A percentile compares a stretch with the other conserved stretches of the same genome.
Conservation (phyloP, 306 rosid genomes). For the Delonix regia region DNA sequence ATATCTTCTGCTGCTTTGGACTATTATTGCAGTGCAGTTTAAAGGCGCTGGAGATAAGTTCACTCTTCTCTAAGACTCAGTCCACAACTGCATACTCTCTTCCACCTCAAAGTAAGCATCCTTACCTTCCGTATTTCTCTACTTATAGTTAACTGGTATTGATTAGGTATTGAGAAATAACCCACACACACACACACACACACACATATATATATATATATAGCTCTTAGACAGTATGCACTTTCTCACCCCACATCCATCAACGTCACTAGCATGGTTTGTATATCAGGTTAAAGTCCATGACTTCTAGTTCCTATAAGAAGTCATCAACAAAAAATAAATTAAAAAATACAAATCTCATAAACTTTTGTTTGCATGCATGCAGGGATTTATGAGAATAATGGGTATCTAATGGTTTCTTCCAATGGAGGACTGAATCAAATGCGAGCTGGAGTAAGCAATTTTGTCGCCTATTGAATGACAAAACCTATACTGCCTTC, state of each 20-base stretch:
- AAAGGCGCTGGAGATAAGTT: background rate
- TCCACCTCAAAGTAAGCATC: background rate
- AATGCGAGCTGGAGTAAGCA: conserved; percentile 72
- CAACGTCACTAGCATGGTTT: too few relatives aligned
- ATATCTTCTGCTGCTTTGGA: background rate
- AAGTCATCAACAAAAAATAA: background rate
- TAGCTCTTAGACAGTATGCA: too few relatives aligned
- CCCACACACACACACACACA: too few relatives aligned
- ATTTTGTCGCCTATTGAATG: background rate
- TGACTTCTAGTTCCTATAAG: background rate
- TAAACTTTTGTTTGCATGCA: background rate
- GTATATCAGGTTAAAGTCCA: too few relatives aligned
- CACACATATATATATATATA: too few relatives aligned
- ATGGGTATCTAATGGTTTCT: conserved; percentile 75
- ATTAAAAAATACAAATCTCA: background rate
- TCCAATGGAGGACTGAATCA: conserved; percentile 79
- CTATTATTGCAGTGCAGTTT: background rate
- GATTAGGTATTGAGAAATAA: too few relatives aligned
- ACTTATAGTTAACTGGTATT: too few relatives aligned
- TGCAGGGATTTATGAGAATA: conserved; percentile 59
- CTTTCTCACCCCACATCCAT: too few relatives aligned
- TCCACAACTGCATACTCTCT: background rate
- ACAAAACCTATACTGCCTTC: background rate
- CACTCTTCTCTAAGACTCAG: background rate
- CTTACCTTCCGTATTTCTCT: background rate